phyloP scores from a whole-genome alignment of 2,329 filamentous ascomycete genomes.

The Microcera coccophila region DNA sequence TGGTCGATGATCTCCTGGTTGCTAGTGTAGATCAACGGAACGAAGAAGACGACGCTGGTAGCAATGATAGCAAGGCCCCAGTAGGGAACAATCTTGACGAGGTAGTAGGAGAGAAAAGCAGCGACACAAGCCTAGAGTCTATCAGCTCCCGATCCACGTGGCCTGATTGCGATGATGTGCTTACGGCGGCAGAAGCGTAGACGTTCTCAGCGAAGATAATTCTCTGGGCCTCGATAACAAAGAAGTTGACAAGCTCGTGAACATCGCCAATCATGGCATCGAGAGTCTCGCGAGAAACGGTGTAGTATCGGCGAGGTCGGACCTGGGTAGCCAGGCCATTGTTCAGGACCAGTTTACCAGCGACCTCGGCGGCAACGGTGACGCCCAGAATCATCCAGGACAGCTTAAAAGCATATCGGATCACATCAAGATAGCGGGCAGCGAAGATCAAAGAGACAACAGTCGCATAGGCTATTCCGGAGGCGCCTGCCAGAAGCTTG shows the following conservation, averaged over 20 bases:
- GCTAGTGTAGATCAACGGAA: constrained; percentile 60
- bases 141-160: background rate
- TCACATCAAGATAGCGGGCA: constrained; percentile 61
- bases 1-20: constrained; percentile 68
- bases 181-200: constrained; percentile 54
- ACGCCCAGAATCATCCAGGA: constrained; percentile 60
- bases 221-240: constrained; percentile 65
- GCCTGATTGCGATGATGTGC: constrained; percentile 32
- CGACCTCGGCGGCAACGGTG: constrained; percentile 57
- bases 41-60: constrained; percentile 58
- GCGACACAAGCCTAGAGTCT: constrained; percentile 50
- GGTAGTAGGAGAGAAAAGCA: constrained; percentile 63
- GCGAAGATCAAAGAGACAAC: constrained; percentile 59
- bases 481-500: constrained; percentile 47
- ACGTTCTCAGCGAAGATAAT: constrained; percentile 67
- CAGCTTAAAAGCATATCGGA: constrained; percentile 63
- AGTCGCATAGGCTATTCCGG: constrained; percentile 59
- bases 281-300: constrained; percentile 58
- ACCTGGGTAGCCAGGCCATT: constrained; percentile 62
- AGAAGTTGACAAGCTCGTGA: constrained; percentile 68
- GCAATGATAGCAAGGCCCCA: constrained; percentile 63
- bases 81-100: constrained; percentile 66
- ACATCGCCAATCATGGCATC: constrained; percentile 60
- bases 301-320: constrained; percentile 65
- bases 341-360: constrained; percentile 58